A percentile compares a stretch with the other conserved stretches of the same genome.
These are phyloP conservation scores for Mortierella sp. DNA, from an alignment of 371 early-diverging fungal species.

Conservation along the genomic window DNA sequence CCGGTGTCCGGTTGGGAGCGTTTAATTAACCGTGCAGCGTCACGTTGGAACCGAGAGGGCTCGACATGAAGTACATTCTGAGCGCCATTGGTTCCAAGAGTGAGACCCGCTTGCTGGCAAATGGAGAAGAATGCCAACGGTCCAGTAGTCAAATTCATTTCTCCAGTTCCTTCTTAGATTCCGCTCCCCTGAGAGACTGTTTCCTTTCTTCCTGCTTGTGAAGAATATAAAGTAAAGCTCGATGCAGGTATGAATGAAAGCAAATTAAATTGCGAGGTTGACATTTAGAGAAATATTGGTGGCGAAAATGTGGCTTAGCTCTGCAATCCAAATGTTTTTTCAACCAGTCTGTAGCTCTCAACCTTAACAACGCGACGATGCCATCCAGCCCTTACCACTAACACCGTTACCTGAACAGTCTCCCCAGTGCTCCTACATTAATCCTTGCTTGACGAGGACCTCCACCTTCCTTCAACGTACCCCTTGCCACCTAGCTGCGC, in stretches of 20 bases:
- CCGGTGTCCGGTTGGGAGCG: constrained; percentile 15
- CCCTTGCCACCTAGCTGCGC: too few species aligned
- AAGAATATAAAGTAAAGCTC: background rate
- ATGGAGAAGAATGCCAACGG: constrained; percentile 27
- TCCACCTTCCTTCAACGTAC: too few species aligned
- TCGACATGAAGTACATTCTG: constrained; percentile 39
- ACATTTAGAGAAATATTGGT: background rate
- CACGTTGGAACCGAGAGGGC: constrained; percentile 43
- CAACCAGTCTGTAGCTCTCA: too few species aligned
- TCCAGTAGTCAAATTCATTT: constrained; percentile 18
- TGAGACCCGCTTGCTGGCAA: constrained; percentile 41
- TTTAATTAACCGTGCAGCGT: constrained; percentile 27
- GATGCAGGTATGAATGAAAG: background rate
- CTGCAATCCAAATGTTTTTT: too few species aligned
- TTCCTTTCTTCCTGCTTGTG: background rate
- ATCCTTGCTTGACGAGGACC: too few species aligned
- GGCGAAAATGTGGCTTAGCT: constrained; percentile 4
- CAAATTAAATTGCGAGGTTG: background rate
- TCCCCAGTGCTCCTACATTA: too few species aligned
- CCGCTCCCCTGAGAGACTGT: background rate
- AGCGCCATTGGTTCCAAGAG: constrained; percentile 25
- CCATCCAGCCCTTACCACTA: too few species aligned
- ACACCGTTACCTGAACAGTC: too few species aligned
- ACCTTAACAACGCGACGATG: too few species aligned
- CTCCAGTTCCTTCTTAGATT: background rate